Evolutionary conservation across 1,284 basidiomycete genomes (phyloP).

Genomic region (Leccinum laetum): DNA sequence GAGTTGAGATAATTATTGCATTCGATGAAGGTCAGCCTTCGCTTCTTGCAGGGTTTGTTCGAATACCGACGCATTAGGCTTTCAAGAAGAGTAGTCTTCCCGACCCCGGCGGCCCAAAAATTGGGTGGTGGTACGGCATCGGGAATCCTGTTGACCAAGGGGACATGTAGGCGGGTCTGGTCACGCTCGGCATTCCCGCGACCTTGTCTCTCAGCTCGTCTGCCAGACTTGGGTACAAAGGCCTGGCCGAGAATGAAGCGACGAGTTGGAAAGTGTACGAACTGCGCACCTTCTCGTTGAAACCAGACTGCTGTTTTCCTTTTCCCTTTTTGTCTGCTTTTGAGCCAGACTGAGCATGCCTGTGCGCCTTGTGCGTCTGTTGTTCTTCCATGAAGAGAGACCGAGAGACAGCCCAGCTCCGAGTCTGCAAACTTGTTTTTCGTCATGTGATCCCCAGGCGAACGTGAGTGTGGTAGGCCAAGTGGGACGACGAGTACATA

Average conservation of each 20-base stretch:
- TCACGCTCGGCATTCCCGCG: too few species aligned
- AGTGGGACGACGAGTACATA: too few species aligned
- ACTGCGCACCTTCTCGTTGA: constrained; percentile 83
- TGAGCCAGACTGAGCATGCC: constrained; percentile 47
- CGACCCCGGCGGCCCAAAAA: constrained; percentile 98
- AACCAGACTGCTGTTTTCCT: constrained; percentile 72
- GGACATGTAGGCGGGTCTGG: constrained; percentile 84
- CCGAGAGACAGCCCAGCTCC: too few species aligned
- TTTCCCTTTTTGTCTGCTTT: constrained; percentile 80
- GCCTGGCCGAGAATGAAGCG: constrained; percentile 51
- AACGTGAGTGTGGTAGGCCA: too few species aligned
- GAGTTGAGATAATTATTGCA: too few species aligned
- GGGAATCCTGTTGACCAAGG: constrained; percentile 92
- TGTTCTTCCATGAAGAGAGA: constrained; percentile 39
- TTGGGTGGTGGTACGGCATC: constrained; percentile 91
- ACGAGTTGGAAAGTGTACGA: not conserved
- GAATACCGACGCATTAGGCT: constrained; percentile 92
- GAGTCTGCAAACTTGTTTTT: too few species aligned
- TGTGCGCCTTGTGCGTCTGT: constrained; percentile 75
- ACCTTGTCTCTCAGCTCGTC: constrained; percentile 82
- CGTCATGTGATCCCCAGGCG: too few species aligned
- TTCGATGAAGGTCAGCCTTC: too few species aligned
- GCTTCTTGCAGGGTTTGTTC: constrained; percentile 78
- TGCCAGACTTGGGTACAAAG: constrained; percentile 91
- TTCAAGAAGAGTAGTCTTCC: constrained; percentile 95